Evolutionary conservation across 2,329 filamentous ascomycete species (phyloP).

Genomic region (Nannizzia gypsea): DNA sequence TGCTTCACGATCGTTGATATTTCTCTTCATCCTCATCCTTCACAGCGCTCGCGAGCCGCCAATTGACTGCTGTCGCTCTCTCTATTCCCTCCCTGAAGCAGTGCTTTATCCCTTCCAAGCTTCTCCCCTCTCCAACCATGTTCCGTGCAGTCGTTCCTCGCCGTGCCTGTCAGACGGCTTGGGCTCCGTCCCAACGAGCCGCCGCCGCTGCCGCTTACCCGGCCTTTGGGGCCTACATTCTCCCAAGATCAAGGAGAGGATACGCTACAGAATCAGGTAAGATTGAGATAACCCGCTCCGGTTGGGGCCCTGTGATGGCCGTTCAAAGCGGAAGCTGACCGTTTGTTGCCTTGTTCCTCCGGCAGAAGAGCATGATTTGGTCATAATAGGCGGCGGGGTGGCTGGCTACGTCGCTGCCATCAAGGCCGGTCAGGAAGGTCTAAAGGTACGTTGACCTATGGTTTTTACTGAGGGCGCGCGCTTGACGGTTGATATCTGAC

Average conservation of each 20-base stretch:
- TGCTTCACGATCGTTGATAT: constrained; percentile 13
- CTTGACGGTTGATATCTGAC: background rate
- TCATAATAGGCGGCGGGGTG: constrained; percentile 96
- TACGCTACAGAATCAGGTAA: constrained; percentile 43
- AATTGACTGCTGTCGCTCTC: background rate
- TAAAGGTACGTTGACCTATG: constrained; percentile 57
- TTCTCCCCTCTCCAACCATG: constrained; percentile 31
- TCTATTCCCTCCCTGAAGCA: constrained; percentile 16
- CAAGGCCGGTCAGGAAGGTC: constrained; percentile 92
- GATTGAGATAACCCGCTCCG: background rate
- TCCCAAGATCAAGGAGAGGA: constrained; percentile 43
- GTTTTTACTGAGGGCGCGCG: background rate
- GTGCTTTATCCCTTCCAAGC: constrained; percentile 15
- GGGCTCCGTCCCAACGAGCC: constrained; percentile 27
- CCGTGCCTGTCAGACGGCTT: constrained; percentile 34
- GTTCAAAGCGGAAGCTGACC: constrained; percentile 4
- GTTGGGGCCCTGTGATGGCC: background rate
- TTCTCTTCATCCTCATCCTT: constrained; percentile 16
- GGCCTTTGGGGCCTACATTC: constrained; percentile 34
- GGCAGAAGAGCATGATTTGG: constrained; percentile 83
- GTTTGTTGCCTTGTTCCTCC: constrained; percentile 15
- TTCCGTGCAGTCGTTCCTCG: constrained; percentile 43
- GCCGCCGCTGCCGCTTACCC: constrained; percentile 26
- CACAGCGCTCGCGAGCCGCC: constrained; percentile 9
- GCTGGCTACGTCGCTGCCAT: constrained; percentile 98